Evolutionary conservation across 2,329 filamentous ascomycete species (phyloP).

Genomic region (Pseudopyrenochaeta lycopersici): DNA sequence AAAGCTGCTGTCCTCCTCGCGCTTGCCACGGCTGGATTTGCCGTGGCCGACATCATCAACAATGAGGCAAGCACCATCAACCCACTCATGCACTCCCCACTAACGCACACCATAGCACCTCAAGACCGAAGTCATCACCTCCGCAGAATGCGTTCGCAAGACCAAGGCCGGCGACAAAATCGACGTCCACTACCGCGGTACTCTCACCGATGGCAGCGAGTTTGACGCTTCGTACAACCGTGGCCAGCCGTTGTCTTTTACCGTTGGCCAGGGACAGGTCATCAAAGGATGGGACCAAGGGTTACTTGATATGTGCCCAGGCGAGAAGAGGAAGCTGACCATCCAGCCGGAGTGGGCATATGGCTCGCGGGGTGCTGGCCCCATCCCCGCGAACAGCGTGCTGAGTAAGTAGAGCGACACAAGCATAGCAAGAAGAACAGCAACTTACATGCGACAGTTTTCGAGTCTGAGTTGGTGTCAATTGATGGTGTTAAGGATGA

Average conservation of each 20-base stretch:
- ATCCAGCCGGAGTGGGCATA: constrained; percentile 90
- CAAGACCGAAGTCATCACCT: constrained; percentile 78
- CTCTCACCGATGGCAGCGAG: constrained; percentile 71
- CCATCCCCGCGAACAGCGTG: constrained; percentile 85
- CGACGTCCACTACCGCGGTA: constrained; percentile 84
- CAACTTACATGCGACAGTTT: constrained; percentile 64
- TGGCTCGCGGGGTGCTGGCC: constrained; percentile 78
- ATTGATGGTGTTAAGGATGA: constrained; percentile 75
- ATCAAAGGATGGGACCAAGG: constrained; percentile 98
- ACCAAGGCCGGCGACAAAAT: constrained; percentile 75
- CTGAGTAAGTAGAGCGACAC: constrained; percentile 64
- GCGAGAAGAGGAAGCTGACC: constrained; percentile 90
- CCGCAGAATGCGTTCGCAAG: constrained; percentile 82
- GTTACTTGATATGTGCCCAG: constrained; percentile 92
- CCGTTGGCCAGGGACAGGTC: constrained; percentile 82
- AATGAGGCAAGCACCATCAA: constrained; percentile 31
- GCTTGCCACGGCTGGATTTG: constrained; percentile 56
- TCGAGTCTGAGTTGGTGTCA: constrained; percentile 87
- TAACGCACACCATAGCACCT: constrained; percentile 62
- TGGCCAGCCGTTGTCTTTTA: constrained; percentile 78
- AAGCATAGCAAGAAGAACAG: not conserved
- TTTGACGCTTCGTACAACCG: constrained; percentile 74
- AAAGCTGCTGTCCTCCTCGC: constrained; percentile 57
- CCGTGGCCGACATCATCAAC: constrained; percentile 44
- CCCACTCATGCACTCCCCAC: constrained; percentile 1